Conservation (phyloP, 805 yeast species). For the Starmerella stigmatis region DNA sequence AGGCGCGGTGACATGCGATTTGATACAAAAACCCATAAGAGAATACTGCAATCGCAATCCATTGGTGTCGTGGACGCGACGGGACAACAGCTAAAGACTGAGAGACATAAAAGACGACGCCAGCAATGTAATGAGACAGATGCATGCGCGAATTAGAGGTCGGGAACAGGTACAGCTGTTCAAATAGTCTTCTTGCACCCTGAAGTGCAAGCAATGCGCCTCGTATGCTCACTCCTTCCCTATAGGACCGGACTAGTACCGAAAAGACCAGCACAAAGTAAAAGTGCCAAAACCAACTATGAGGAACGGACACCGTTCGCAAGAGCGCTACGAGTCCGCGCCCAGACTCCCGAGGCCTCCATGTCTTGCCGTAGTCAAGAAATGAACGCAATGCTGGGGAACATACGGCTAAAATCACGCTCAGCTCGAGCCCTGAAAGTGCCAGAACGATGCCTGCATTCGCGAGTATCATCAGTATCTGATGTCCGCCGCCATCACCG, state of each 20-base stretch:
- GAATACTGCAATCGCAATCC: slow-evolving; percentile 25
- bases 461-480: too few relatives aligned
- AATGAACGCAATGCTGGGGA: slow-evolving; percentile 19
- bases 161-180: slow-evolving; percentile 38
- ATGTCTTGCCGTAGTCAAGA: slow-evolving; percentile 27
- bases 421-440: slow-evolving; percentile 6
- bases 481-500: too few relatives aligned
- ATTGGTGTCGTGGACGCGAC: background rate
- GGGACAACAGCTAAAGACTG: slow-evolving; percentile 12
- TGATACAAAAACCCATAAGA: slow-evolving; percentile 38
- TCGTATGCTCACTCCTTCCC: slow-evolving; percentile 3
- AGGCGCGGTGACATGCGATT: slow-evolving; percentile 37
- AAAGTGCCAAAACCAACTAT: slow-evolving; percentile 30
- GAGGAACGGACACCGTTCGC: slow-evolving; percentile 26
- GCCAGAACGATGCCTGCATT: slow-evolving; percentile 2
- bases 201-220: slow-evolving; percentile 33
- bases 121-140: slow-evolving; percentile 48
- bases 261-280: slow-evolving; percentile 23
- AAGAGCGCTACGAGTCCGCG: slow-evolving; percentile 3
- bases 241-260: background rate
- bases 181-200: slow-evolving; percentile 40
- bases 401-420: slow-evolving; percentile 15
- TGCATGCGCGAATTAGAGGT: slow-evolving; percentile 41
- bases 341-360: background rate
- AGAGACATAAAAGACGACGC: slow-evolving; percentile 39